Percentiles rank a stretch among this genome's conserved stretches.
These are phyloP conservation scores for Monascus ruber DNA, from an alignment of 2,329 filamentous ascomycete species.

Conservation along the genomic window DNA sequence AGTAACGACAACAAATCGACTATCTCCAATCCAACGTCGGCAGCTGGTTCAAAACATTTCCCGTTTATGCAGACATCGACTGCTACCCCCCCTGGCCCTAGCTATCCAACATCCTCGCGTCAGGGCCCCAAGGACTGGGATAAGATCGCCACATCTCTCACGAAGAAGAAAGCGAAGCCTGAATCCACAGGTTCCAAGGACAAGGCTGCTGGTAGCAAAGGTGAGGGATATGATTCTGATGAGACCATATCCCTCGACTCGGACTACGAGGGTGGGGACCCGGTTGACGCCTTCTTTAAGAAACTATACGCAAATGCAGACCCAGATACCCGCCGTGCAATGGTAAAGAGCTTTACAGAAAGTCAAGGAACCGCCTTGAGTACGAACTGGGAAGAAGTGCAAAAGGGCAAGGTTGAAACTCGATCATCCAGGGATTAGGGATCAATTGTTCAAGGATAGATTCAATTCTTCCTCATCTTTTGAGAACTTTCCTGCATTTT, in stretches of 20 bases:
- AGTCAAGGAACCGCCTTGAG: constrained; percentile 88
- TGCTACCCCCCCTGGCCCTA: constrained; percentile 34
- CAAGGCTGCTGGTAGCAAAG: constrained; percentile 12
- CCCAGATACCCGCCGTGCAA: constrained; percentile 73
- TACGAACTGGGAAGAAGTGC: constrained; percentile 83
- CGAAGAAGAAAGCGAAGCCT: constrained; percentile 20
- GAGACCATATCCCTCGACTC: constrained; percentile 34
- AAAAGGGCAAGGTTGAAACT: constrained; percentile 54
- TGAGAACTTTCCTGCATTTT: too few relatives aligned
- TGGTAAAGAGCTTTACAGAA: constrained; percentile 96
- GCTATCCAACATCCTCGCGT: constrained; percentile 79
- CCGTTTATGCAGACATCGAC: constrained; percentile 6
- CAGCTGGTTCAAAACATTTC: neutral
- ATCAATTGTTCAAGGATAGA: too few relatives aligned
- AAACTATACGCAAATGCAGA: constrained; percentile 67
- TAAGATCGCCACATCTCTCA: constrained; percentile 49
- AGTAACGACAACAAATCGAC: constrained; percentile 4
- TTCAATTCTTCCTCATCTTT: too few relatives aligned
- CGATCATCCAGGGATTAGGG: constrained; percentile 13
- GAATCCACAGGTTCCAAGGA: constrained; percentile 14
- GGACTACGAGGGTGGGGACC: constrained; percentile 43
- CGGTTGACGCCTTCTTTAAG: constrained; percentile 80
- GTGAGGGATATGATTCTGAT: constrained; percentile 43
- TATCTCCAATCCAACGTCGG: too few relatives aligned
- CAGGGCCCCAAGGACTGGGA: constrained; percentile 88